phyloP scores from a whole-genome alignment of 805 yeast genomes.

The Ogataea salicorniae region DNA sequence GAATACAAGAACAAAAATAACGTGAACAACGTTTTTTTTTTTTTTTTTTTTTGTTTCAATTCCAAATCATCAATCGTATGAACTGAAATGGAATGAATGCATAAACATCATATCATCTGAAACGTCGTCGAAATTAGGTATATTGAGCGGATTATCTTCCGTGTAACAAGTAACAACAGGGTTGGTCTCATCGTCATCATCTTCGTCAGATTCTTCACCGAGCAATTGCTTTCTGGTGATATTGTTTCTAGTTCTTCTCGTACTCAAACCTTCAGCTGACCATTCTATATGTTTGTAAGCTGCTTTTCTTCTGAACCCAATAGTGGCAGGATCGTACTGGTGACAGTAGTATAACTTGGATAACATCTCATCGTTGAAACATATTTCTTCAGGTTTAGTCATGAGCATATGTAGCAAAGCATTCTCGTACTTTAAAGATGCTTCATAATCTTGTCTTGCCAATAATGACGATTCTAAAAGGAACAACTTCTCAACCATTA shows the following conservation, averaged over 20 bases:
- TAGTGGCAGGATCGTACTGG: slow-evolving; percentile 13
- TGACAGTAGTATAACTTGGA: slow-evolving; percentile 9
- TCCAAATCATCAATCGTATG: background rate
- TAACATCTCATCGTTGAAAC: slow-evolving; percentile 13
- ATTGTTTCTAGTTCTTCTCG: background rate
- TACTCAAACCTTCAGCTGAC: background rate
- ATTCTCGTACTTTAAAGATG: slow-evolving; percentile 24
- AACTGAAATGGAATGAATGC: slow-evolving; percentile 12
- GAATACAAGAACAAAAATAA: too few relatives aligned
- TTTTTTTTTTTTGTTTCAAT: background rate
- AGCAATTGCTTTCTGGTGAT: too few relatives aligned
- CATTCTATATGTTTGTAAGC: background rate
- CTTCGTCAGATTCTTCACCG: background rate
- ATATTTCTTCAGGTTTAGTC: slow-evolving; percentile 14
- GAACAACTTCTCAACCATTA: slow-evolving; percentile 13
- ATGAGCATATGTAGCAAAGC: slow-evolving; percentile 18
- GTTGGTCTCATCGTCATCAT: background rate
- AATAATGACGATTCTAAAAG: slow-evolving; percentile 21
- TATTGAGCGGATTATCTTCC: slow-evolving; percentile 12
- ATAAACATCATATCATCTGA: slow-evolving; percentile 21
- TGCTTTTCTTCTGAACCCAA: slow-evolving; percentile 8
- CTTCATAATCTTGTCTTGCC: slow-evolving; percentile 20
- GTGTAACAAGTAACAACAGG: slow-evolving; percentile 4
- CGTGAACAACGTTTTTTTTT: too few relatives aligned
- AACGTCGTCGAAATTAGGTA: slow-evolving; percentile 15